Conservation (phyloP, 2,329 filamentous ascomycete genomes). For the Xylaria sp. region DNA sequence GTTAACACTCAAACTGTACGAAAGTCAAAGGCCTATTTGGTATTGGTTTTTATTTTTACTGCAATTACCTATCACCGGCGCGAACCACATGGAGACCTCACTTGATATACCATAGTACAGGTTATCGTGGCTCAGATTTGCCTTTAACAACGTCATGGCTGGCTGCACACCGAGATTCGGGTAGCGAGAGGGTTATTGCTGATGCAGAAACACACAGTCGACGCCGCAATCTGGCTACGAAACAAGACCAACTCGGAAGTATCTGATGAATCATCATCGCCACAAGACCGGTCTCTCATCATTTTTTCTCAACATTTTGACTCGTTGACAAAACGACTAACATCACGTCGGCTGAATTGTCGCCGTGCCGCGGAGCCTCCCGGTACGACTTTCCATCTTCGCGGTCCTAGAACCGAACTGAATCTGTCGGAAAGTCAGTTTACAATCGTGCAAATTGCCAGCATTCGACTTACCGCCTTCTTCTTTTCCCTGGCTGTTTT, state of each 20-base stretch:
- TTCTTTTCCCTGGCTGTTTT: constrained; percentile 86
- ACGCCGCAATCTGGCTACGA: constrained; percentile 16
- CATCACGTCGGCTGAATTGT: constrained; percentile 49
- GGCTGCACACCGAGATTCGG: constrained; percentile 33
- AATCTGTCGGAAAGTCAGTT: constrained; percentile 53
- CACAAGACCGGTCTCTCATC: constrained; percentile 31
- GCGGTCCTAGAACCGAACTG: constrained; percentile 83
- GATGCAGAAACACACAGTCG: constrained; percentile 53
- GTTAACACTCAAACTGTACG: no score
- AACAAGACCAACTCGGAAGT: constrained; percentile 64
- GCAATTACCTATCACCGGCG: no score
- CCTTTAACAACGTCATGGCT: constrained; percentile 61
- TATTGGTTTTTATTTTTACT: no score
- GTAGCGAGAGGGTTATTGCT: constrained; percentile 49
- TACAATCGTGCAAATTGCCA: neutral
- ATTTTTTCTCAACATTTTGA: no score
- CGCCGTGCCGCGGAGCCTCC: constrained; percentile 70
- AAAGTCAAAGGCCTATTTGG: no score
- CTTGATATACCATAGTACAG: neutral
- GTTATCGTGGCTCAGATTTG: constrained; percentile 61
- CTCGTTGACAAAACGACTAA: constrained; percentile 14
- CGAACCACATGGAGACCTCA: neutral
- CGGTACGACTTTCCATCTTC: constrained; percentile 69
- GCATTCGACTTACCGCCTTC: constrained; percentile 66
- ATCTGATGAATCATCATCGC: constrained; percentile 74